These are phyloP conservation scores for Entrophospora sp. DNA, from an alignment of 192 early-diverging fungal genomes.

Conservation along the genomic window DNA sequence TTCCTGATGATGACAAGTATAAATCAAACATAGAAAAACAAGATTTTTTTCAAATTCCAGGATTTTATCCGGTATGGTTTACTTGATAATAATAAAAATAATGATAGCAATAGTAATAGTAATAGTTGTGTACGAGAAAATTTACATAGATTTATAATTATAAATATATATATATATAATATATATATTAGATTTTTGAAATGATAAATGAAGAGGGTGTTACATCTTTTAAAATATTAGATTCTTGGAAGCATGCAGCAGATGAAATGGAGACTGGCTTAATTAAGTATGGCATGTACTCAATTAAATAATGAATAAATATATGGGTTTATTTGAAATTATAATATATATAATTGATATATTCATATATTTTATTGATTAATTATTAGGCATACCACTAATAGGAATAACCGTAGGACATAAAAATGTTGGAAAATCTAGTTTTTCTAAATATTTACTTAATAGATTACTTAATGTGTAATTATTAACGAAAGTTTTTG, in stretches of 20 bases:
- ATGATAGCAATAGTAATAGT: no score
- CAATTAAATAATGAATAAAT: slow-evolving; percentile 12
- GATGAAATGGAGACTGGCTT: slow-evolving; percentile 6
- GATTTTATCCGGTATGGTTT: slow-evolving; percentile 44
- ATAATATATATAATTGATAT: slow-evolving; percentile 15
- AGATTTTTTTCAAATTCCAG: slow-evolving; percentile 20
- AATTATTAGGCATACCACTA: slow-evolving; percentile 25
- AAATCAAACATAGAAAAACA: slow-evolving; percentile 3
- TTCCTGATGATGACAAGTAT: slow-evolving; percentile 25
- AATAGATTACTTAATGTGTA: slow-evolving; percentile 71
- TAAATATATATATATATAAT: slow-evolving; percentile 5
- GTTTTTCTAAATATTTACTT: slow-evolving; percentile 63
- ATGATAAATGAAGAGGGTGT: slow-evolving; percentile 8
- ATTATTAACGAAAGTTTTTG: slow-evolving; percentile 8
- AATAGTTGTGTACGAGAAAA: no score
- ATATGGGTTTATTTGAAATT: no score
- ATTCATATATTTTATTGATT: slow-evolving; percentile 15
- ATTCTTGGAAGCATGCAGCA: slow-evolving; percentile 29
- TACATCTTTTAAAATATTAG: slow-evolving; percentile 27
- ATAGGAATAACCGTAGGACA: slow-evolving; percentile 64
- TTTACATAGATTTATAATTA: slow-evolving; percentile 14
- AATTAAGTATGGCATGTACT: background rate
- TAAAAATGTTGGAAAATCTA: slow-evolving; percentile 86
- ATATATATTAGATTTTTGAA: slow-evolving; percentile 20
- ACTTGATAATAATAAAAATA: no score